Conservation (phyloP, 1,284 basidiomycete genomes). For the Neonothopanus nambi region DNA sequence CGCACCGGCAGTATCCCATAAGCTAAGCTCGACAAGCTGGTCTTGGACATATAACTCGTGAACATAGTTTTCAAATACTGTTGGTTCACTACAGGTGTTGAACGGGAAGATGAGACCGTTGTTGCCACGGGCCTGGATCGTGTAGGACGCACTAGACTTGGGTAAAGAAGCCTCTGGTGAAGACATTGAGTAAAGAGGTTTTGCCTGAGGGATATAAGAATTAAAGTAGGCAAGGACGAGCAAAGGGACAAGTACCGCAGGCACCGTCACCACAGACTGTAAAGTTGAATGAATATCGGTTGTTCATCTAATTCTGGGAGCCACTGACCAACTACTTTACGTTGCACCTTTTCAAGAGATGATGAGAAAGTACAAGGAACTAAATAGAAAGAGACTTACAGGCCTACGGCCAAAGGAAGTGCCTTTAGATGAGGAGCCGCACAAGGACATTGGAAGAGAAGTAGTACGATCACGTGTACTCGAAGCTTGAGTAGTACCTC, state of each 20-base stretch:
- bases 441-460: constrained; percentile 28
- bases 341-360: constrained; percentile 45
- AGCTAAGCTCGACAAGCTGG: constrained; percentile 81
- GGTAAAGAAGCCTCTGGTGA: constrained; percentile 84
- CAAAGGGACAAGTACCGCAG: constrained; percentile 57
- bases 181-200: constrained; percentile 83
- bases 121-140: not conserved
- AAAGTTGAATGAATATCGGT: constrained; percentile 21
- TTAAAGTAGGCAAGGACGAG: constrained; percentile 19
- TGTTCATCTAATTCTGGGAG: constrained; percentile 8
- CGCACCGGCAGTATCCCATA: constrained; percentile 97
- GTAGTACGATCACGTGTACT: not conserved
- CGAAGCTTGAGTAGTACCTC: too few species aligned
- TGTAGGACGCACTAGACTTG: constrained; percentile 70
- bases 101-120: not conserved
- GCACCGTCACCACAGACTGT: constrained; percentile 89
- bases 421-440: constrained; percentile 48
- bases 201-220: constrained; percentile 49
- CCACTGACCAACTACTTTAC: constrained; percentile 61
- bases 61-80: constrained; percentile 93
- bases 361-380: not conserved
- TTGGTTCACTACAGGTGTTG: constrained; percentile 68
- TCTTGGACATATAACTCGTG: constrained; percentile 84
- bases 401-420: constrained; percentile 53
- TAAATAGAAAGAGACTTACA: constrained; percentile 33